Percentiles rank a stretch among this genome's conserved stretches.
phyloP scores from a whole-genome alignment of 2,329 filamentous ascomycete species.

The Clarireedia hainanense region DNA sequence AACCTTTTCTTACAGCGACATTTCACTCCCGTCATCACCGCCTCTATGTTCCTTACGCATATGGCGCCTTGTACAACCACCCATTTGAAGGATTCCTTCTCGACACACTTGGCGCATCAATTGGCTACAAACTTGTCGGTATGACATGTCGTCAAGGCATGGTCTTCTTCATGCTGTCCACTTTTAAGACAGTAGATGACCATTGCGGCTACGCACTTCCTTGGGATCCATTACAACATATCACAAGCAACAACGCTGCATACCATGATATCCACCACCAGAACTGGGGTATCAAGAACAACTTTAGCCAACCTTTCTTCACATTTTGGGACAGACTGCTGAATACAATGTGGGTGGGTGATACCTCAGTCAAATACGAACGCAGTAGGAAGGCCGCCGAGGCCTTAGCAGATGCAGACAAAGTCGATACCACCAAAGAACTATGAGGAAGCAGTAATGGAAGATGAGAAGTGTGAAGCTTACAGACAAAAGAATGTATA shows the following conservation, averaged over 20 bases:
- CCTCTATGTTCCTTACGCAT: conserved; percentile 95
- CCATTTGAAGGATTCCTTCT: conserved; percentile 89
- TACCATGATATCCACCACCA: conserved; percentile 99
- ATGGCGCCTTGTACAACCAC: conserved; percentile 94
- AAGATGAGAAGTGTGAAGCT: no score
- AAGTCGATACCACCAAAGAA: conserved; percentile 7
- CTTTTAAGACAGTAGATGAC: conserved; percentile 94
- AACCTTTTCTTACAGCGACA: conserved; percentile 45
- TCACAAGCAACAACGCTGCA: conserved; percentile 89
- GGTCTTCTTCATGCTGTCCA: conserved; percentile 81
- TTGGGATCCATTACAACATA: conserved; percentile 85
- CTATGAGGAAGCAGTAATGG: not conserved
- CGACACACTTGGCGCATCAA: conserved; percentile 78
- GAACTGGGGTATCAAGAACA: conserved; percentile 97
- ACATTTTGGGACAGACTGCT: conserved; percentile 87
- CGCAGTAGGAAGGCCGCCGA: conserved; percentile 25
- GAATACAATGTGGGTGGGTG: conserved; percentile 46
- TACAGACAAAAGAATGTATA: not conserved
- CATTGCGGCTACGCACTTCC: conserved; percentile 96
- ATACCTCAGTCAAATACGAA: conserved; percentile 24
- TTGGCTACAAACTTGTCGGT: conserved; percentile 72
- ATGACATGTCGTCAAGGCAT: conserved; percentile 85
- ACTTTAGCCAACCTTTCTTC: conserved; percentile 88
- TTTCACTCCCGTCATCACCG: conserved; percentile 96
- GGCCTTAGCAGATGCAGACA: conserved; percentile 23